Conservation (phyloP, 768 basidiomycete species). For the Podaxis rugospora region DNA sequence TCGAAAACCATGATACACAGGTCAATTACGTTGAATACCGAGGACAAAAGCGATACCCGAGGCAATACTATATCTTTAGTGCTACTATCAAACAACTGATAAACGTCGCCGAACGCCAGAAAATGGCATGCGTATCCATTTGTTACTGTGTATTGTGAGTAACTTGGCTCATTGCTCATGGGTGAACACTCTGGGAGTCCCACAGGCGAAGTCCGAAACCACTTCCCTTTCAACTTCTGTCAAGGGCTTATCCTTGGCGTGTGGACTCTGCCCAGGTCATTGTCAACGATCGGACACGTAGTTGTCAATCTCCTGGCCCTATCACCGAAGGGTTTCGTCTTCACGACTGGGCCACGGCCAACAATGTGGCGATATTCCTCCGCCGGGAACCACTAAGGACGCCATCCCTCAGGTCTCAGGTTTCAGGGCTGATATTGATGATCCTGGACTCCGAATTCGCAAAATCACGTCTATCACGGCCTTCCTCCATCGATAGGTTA, state of each 20-base stretch:
- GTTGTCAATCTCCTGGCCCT: neutral
- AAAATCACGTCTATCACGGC: neutral
- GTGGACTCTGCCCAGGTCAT: too few species aligned
- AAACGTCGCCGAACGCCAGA: neutral
- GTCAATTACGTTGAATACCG: neutral
- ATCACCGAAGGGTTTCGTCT: neutral
- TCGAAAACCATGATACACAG: neutral
- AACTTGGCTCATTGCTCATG: neutral
- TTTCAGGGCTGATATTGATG: neutral
- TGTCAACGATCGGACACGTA: too few species aligned
- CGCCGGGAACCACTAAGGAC: neutral
- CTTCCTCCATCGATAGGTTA: neutral
- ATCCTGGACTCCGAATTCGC: constrained; percentile 1
- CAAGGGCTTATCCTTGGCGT: too few species aligned
- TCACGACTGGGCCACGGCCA: neutral
- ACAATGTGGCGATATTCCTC: neutral
- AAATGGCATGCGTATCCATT: neutral
- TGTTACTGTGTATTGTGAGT: neutral
- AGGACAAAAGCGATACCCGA: neutral
- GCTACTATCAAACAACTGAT: neutral
- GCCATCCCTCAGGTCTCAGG: neutral
- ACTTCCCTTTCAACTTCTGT: too few species aligned
- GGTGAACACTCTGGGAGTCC: neutral
- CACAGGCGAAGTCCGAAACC: neutral
- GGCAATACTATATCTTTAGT: neutral